phyloP scores from a whole-genome alignment of 768 basidiomycete species.

The Lentinula lateritia region DNA sequence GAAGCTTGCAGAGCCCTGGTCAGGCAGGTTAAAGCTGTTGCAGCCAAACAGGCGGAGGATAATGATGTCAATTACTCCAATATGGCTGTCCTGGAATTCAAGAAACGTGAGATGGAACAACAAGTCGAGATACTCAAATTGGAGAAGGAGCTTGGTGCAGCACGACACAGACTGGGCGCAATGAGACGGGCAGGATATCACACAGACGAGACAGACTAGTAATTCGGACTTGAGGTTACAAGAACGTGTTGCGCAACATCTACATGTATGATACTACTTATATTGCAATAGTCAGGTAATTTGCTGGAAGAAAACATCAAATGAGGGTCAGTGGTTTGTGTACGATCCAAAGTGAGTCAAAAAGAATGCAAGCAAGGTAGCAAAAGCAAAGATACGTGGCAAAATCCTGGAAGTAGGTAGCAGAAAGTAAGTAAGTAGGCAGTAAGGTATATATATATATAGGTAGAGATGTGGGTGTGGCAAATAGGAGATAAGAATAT shows the following conservation, averaged over 20 bases:
- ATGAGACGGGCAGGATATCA: constrained; percentile 91
- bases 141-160: constrained; percentile 91
- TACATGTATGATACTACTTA: constrained; percentile 9
- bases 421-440: background rate
- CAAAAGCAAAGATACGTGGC: constrained; percentile 2
- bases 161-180: constrained; percentile 72
- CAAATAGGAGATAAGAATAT: constrained; percentile 3
- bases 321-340: constrained; percentile 9
- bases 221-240: constrained; percentile 11
- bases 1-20: constrained; percentile 97
- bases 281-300: constrained; percentile 8
- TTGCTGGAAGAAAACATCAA: constrained; percentile 9
- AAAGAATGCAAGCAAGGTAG: constrained; percentile 5
- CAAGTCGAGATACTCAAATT: constrained; percentile 97
- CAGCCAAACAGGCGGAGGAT: constrained; percentile 72
- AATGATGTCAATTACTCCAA: constrained; percentile 87
- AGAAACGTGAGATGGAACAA: constrained; percentile 97
- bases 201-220: constrained; percentile 72
- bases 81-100: constrained; percentile 94
- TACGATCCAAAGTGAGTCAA: constrained; percentile 6
- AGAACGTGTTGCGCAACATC: constrained; percentile 1
- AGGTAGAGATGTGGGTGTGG: background rate
- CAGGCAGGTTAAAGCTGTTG: constrained; percentile 91
- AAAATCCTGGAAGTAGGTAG: background rate
- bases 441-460: constrained; percentile 4